These are phyloP conservation scores for Ustilago lituana DNA, from an alignment of 1,284 basidiomycete species.

Conservation along the genomic window DNA sequence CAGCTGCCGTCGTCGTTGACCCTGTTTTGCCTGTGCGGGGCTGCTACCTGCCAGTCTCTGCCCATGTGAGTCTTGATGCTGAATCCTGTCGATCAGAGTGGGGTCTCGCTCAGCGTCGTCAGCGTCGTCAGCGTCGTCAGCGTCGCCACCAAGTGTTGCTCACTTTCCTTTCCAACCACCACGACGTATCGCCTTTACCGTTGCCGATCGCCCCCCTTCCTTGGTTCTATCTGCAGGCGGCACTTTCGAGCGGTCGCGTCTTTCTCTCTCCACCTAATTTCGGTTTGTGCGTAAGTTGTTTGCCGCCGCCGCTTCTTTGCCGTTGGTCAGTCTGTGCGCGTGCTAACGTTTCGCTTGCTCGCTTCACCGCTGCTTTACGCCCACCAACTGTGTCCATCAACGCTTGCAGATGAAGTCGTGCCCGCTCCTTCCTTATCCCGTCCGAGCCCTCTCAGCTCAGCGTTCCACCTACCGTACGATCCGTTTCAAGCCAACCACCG, in stretches of 20 bases:
- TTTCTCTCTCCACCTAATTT: constrained; percentile 6
- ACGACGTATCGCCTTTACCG: too few relatives aligned
- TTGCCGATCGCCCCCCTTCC: not conserved
- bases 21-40: too few relatives aligned
- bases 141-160: constrained; percentile 20
- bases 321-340: too few relatives aligned
- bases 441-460: constrained; percentile 20
- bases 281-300: constrained; percentile 27
- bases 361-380: constrained; percentile 5
- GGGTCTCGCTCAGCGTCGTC: not conserved
- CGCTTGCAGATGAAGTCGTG: constrained; percentile 33
- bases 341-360: not conserved
- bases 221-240: not conserved
- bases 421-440: constrained; percentile 19
- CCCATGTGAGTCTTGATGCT: too few relatives aligned
- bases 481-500: not conserved
- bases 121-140: constrained; percentile 36
- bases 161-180: constrained; percentile 8
- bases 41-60: too few relatives aligned
- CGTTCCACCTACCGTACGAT: constrained; percentile 2
- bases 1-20: too few relatives aligned
- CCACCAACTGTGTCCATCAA: constrained; percentile 21
- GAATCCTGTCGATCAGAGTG: not conserved
- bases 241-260: constrained; percentile 12
- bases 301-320: not conserved